These are phyloP conservation scores for Celoporthe dispersa DNA, from an alignment of 2,329 filamentous ascomycete genomes.

Conservation along the genomic window DNA sequence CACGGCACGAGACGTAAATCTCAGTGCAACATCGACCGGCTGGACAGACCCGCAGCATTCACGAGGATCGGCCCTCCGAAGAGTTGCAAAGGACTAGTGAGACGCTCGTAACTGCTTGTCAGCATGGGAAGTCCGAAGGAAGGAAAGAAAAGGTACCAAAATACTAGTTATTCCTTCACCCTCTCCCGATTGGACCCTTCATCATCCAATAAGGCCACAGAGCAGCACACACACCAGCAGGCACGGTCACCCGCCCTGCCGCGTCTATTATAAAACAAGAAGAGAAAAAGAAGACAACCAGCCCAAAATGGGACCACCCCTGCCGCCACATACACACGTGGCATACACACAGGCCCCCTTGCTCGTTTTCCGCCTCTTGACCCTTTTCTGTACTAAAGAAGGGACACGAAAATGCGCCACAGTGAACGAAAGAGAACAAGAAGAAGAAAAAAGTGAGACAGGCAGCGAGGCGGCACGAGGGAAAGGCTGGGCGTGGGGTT, in stretches of 20 bases:
- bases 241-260: not conserved
- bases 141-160: no score
- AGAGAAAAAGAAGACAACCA: no score
- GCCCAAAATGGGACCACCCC: not conserved
- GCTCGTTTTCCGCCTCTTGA: no score
- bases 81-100: not conserved
- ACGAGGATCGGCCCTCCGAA: not conserved
- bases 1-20: not conserved
- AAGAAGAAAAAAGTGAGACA: not conserved
- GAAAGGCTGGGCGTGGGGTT: not conserved
- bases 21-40: not conserved
- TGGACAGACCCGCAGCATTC: not conserved
- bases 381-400: not conserved
- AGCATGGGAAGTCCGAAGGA: not conserved
- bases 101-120: not conserved
- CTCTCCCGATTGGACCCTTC: not conserved
- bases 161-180: not conserved
- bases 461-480: not conserved
- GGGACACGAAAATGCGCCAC: not conserved
- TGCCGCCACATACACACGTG: not conserved
- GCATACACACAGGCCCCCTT: not conserved
- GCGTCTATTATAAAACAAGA: not conserved
- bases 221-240: not conserved
- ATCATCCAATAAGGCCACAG: not conserved
- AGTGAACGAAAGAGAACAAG: not conserved